Percentiles rank a stretch among this genome's conserved stretches.
Conservation (phyloP, 257 asterid species). For the Catharanthus roseus region DNA sequence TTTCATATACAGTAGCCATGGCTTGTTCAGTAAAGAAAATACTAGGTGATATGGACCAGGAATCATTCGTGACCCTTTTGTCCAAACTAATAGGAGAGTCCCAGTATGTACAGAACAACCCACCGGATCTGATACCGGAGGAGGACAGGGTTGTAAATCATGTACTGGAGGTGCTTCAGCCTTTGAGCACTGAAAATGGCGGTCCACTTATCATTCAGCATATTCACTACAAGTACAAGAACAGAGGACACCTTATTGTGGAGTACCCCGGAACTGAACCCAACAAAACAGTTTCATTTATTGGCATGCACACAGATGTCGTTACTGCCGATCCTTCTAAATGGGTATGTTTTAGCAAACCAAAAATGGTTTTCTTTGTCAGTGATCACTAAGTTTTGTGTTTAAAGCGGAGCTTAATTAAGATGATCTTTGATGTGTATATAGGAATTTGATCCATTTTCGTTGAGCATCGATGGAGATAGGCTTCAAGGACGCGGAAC, state of each 20-base stretch:
- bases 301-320: conserved; percentile 99
- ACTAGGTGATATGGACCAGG: conserved; percentile 69
- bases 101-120: conserved; percentile 84
- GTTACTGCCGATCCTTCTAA: conserved; percentile 87
- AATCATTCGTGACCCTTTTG: conserved; percentile 57
- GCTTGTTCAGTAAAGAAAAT: conserved; percentile 37
- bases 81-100: conserved; percentile 84
- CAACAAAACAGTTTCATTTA: conserved; percentile 69
- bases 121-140: conserved; percentile 91
- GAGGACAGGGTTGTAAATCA: conserved; percentile 87
- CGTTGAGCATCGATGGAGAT: conserved; percentile 78
- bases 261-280: conserved; percentile 91
- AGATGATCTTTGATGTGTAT: background rate
- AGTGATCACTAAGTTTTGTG: too few species aligned
- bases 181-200: conserved; percentile 65
- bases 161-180: conserved; percentile 71
- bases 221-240: conserved; percentile 72
- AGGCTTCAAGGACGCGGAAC: conserved; percentile 96
- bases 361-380: too few species aligned
- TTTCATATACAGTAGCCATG: conserved; percentile 30
- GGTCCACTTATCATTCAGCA: conserved; percentile 80
- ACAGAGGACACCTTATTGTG: conserved; percentile 90
- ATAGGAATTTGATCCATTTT: conserved; percentile 96
- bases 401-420: too few species aligned
- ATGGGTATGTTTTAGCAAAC: conserved; percentile 64